These are phyloP conservation scores for Quambalaria eucalypti DNA, from an alignment of 1,284 basidiomycete species.

Conservation along the genomic window DNA sequence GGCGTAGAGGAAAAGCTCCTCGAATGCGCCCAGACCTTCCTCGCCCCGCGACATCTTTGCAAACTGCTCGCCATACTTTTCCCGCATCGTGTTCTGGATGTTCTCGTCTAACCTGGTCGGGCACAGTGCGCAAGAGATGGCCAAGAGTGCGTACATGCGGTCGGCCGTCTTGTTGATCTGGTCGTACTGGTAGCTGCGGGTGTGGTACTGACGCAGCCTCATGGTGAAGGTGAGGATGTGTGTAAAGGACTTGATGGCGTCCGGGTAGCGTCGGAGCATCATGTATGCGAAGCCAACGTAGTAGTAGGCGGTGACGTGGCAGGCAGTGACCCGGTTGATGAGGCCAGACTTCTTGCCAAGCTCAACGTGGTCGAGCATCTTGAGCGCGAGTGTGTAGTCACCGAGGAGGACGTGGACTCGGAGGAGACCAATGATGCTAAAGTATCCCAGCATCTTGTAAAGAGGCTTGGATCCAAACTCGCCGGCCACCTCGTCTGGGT, in stretches of 20 bases:
- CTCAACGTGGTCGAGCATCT: conserved; percentile 90
- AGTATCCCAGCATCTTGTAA: conserved; percentile 95
- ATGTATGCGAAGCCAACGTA: conserved; percentile 95
- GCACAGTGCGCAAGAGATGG: conserved; percentile 82
- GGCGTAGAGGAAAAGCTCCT: conserved; percentile 87
- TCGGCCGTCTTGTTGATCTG: conserved; percentile 97
- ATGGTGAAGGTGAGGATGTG: conserved; percentile 65
- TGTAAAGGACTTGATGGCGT: conserved; percentile 86
- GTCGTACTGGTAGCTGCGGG: conserved; percentile 89
- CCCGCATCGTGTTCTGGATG: conserved; percentile 82
- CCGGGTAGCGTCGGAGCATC: conserved; percentile 84
- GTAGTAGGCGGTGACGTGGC: conserved; percentile 80
- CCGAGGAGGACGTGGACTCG: conserved; percentile 92
- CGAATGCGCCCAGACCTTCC: conserved; percentile 72
- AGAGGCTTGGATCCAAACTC: conserved; percentile 82
- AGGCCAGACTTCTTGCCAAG: conserved; percentile 38
- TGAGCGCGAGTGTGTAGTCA: conserved; percentile 87
- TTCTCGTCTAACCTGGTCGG: conserved; percentile 83
- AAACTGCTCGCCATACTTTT: conserved; percentile 85
- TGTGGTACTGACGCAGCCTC: conserved; percentile 67
- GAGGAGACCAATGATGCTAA: conserved; percentile 86
- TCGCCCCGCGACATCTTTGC: conserved; percentile 57
- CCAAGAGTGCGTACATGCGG: conserved; percentile 91
- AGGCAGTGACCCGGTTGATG: conserved; percentile 40
- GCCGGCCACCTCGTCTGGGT: conserved; percentile 68